A percentile compares a stretch with the other conserved stretches of the same genome.
Evolutionary conservation across 441 rosid genomes (phyloP).

Genomic region (Populus trichocarpa): DNA sequence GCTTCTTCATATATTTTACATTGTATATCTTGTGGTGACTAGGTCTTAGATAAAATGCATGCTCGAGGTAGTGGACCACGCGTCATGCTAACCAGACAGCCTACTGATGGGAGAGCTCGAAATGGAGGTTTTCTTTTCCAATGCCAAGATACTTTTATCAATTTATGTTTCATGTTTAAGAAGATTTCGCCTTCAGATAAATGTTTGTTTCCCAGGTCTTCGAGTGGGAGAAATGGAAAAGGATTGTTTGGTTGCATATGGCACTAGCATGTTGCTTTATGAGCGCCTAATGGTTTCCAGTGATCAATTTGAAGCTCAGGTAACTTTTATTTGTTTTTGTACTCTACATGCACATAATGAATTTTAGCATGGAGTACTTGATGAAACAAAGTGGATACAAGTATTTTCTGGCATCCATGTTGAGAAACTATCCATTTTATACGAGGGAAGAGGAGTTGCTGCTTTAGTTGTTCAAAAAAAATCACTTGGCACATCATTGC

Average conservation of each 20-base stretch:
- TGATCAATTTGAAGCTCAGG: constrained; percentile 97
- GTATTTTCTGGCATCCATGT: background rate
- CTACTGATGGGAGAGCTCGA: constrained; percentile 93
- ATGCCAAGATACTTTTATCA: constrained; percentile 9
- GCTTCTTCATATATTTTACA: background rate
- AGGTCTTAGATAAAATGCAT: constrained; percentile 80
- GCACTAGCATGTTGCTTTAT: constrained; percentile 89
- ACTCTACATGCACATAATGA: background rate
- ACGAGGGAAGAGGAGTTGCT: background rate
- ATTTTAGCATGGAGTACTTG: background rate
- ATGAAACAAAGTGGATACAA: background rate
- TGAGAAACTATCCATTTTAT: background rate
- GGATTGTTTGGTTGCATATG: constrained; percentile 95
- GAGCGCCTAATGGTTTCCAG: constrained; percentile 95
- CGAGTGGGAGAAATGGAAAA: constrained; percentile 99
- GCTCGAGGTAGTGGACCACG: constrained; percentile 97
- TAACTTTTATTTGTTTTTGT: constrained; percentile 18
- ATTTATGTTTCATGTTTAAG: background rate
- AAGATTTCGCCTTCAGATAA: constrained; percentile 10
- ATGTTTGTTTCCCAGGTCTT: constrained; percentile 49
- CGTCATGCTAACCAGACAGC: constrained; percentile 87
- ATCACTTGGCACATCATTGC: background rate
- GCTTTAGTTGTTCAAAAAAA: no score
- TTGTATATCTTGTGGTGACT: constrained; percentile 2
- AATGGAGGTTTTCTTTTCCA: constrained; percentile 70